Conservation (phyloP, 805 yeast species). For the Ascoidea rubescens region DNA sequence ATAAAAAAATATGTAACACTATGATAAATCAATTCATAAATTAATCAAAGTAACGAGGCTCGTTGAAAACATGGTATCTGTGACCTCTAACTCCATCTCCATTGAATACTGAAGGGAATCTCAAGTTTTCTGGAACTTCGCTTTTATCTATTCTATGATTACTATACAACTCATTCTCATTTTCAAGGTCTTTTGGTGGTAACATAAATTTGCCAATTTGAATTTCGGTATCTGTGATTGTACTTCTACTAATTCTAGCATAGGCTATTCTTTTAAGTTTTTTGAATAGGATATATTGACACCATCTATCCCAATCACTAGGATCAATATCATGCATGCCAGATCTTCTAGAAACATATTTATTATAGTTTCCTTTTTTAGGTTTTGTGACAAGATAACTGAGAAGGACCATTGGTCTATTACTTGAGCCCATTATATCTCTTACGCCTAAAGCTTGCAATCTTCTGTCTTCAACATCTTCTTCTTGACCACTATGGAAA, state of each 20-base stretch:
- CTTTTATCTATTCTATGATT: slow-evolving; percentile 42
- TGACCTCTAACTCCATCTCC: slow-evolving; percentile 95
- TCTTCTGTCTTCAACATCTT: slow-evolving; percentile 87
- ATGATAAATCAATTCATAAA: not conserved
- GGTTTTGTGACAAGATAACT: slow-evolving; percentile 90
- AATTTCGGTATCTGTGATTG: slow-evolving; percentile 93
- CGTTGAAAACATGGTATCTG: slow-evolving; percentile 86
- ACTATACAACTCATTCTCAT: slow-evolving; percentile 30
- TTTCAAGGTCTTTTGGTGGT: slow-evolving; percentile 22
- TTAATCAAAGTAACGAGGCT: slow-evolving; percentile 63
- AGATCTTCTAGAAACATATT: slow-evolving; percentile 69
- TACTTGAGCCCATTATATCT: slow-evolving; percentile 68
- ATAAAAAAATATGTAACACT: too few species aligned
- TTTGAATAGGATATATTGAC: slow-evolving; percentile 88
- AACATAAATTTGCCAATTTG: slow-evolving; percentile 83
- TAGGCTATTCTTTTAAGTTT: slow-evolving; percentile 79
- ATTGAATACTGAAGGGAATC: slow-evolving; percentile 67
- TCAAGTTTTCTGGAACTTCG: slow-evolving; percentile 42
- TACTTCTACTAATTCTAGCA: slow-evolving; percentile 84
- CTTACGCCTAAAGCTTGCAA: slow-evolving; percentile 68
- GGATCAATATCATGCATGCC: slow-evolving; percentile 93
- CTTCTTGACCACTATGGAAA: slow-evolving; percentile 97
- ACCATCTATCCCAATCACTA: slow-evolving; percentile 95
- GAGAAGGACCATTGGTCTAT: slow-evolving; percentile 72
- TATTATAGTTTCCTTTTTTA: slow-evolving; percentile 78